A percentile compares a stretch with the other conserved stretches of the same genome.
Conservation (phyloP, 805 yeast genomes). For the Ogataea pini region DNA sequence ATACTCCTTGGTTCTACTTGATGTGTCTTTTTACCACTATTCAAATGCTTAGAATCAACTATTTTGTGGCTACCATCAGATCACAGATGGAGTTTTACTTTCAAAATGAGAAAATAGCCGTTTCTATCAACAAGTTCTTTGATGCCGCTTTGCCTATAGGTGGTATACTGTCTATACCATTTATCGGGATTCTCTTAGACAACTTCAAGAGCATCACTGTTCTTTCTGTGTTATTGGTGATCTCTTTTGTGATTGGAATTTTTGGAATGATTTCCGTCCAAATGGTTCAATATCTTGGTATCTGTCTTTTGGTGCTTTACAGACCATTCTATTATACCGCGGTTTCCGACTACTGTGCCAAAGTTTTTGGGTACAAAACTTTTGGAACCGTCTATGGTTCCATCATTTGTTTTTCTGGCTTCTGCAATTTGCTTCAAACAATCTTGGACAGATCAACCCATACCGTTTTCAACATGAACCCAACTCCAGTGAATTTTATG, state of each 20-base stretch:
- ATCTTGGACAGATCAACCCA: constrained; percentile 72
- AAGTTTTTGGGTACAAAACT: constrained; percentile 88
- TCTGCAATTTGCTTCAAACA: constrained; percentile 74
- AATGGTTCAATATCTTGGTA: constrained; percentile 65
- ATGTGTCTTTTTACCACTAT: constrained; percentile 80
- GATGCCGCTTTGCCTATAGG: constrained; percentile 89
- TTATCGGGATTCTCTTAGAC: constrained; percentile 80
- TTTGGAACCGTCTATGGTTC: constrained; percentile 92
- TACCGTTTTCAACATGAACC: constrained; percentile 65
- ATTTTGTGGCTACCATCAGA: constrained; percentile 85
- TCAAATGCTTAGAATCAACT: constrained; percentile 90
- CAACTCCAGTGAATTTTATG: constrained; percentile 69
- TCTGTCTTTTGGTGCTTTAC: constrained; percentile 70
- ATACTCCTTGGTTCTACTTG: constrained; percentile 72
- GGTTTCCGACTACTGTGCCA: constrained; percentile 87
- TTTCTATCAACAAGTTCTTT: constrained; percentile 66
- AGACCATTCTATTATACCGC: constrained; percentile 94
- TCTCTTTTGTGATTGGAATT: constrained; percentile 67
- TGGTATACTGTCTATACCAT: constrained; percentile 83
- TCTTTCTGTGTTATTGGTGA: constrained; percentile 49
- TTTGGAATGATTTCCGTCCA: constrained; percentile 59
- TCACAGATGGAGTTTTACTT: constrained; percentile 79
- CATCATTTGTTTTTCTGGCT: constrained; percentile 77
- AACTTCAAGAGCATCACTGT: constrained; percentile 63
- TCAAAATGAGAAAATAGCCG: constrained; percentile 51